Conservation (phyloP, 1,284 basidiomycete genomes). For the Marasmius fiardii region DNA sequence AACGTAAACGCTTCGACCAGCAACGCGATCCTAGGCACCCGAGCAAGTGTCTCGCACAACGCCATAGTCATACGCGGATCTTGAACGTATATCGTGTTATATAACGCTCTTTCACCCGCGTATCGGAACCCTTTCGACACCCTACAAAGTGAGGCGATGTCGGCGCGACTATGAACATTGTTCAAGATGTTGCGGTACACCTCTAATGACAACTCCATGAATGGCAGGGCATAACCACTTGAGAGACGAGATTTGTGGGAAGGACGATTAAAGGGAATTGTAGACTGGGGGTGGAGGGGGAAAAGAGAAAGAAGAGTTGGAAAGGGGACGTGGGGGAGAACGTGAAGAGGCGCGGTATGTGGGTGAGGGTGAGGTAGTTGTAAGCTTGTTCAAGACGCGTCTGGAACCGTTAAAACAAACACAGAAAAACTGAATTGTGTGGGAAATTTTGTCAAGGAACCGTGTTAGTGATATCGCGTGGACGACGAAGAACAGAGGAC, state of each 20-base stretch:
- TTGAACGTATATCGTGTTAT: constrained; percentile 51
- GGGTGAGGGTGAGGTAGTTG: no score
- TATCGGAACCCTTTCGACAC: constrained; percentile 52
- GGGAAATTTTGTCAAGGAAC: no score
- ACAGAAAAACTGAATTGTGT: no score
- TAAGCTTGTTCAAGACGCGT: no score
- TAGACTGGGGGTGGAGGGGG: background rate
- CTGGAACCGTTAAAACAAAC: no score
- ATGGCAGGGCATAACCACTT: constrained; percentile 31
- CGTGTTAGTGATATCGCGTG: no score
- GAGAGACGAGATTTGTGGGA: background rate
- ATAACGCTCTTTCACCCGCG: constrained; percentile 54
- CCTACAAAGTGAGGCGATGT: constrained; percentile 51
- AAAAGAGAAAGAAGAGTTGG: background rate
- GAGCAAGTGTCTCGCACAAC: constrained; percentile 45
- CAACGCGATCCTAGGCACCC: constrained; percentile 40
- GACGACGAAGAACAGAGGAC: no score
- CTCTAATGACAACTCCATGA: constrained; percentile 58
- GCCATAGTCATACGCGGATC: constrained; percentile 33
- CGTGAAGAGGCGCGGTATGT: no score
- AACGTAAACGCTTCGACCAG: constrained; percentile 55
- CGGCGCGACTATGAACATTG: constrained; percentile 44
- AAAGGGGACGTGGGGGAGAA: no score
- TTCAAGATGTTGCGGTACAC: constrained; percentile 52
- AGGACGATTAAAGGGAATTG: background rate